A percentile compares a stretch with the other conserved stretches of the same genome.
phyloP scores from a whole-genome alignment of 1,139 yeast genomes.

The Saccharomyces uvarum region DNA sequence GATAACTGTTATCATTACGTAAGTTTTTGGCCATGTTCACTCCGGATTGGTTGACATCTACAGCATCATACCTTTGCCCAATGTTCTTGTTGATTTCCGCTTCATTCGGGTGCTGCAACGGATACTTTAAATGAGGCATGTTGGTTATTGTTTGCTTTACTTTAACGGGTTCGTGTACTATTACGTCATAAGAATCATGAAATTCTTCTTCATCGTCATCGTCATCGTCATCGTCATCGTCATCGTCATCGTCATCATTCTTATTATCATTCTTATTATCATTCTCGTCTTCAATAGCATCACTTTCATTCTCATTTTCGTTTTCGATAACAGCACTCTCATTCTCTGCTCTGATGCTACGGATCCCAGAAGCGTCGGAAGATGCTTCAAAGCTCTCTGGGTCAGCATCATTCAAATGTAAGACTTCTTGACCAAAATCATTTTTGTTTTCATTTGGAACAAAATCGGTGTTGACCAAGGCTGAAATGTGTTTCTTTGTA shows the following conservation, averaged over 20 bases:
- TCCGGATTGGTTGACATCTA: background rate
- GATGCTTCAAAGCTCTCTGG: background rate
- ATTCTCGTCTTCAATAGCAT: background rate
- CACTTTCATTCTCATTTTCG: background rate
- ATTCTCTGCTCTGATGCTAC: background rate
- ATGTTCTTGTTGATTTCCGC: background rate
- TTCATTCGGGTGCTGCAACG: background rate
- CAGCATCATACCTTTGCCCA: background rate
- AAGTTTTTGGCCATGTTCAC: background rate
- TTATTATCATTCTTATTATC: no score
- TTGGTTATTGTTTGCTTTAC: background rate
- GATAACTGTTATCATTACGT: background rate
- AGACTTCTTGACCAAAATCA: background rate
- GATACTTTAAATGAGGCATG: background rate
- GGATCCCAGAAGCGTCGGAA: background rate
- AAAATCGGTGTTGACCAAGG: background rate
- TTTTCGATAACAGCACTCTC: background rate
- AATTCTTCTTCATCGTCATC: background rate
- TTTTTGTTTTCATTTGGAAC: background rate
- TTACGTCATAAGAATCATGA: background rate
- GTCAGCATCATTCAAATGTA: background rate
- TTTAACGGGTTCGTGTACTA: background rate
- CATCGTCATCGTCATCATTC: background rate
- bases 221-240: conserved; percentile 24
- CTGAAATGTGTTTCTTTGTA: background rate